Conservation (phyloP, 345 rosid genomes). For the Pseudoturritis turrita region DNA sequence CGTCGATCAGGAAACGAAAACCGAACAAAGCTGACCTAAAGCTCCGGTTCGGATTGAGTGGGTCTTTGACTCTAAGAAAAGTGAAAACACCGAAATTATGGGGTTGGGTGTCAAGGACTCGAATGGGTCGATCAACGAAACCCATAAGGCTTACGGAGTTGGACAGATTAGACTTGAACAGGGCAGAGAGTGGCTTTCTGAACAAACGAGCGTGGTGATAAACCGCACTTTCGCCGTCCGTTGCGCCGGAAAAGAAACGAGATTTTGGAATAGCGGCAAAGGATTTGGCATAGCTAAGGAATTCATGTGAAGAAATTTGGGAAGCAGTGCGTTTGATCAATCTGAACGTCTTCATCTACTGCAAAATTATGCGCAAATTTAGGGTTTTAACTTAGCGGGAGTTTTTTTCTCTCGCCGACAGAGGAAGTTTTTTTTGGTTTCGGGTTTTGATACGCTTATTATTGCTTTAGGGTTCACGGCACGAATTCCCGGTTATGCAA, state of each 20-base stretch:
- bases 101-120: not conserved
- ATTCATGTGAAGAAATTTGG: constrained; percentile 20
- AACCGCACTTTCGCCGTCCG: constrained; percentile 43
- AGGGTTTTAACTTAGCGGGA: constrained; percentile 1
- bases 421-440: not conserved
- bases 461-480: too few relatives aligned
- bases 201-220: constrained; percentile 45
- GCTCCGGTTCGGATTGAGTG: constrained; percentile 27
- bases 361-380: not conserved
- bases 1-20: not conserved
- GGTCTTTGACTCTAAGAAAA: constrained; percentile 34
- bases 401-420: not conserved
- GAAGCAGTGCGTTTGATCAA: constrained; percentile 25
- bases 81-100: constrained; percentile 41
- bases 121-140: constrained; percentile 36
- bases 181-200: constrained; percentile 52
- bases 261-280: constrained; percentile 18
- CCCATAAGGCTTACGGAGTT: constrained; percentile 65
- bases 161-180: constrained; percentile 20
- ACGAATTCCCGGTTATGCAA: too few relatives aligned
- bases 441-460: not conserved
- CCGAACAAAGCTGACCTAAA: constrained; percentile 46
- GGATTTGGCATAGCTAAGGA: constrained; percentile 18
- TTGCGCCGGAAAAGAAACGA: constrained; percentile 33
- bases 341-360: constrained; percentile 41